Evolutionary conservation across 371 early-diverging fungal genomes (phyloP), one percentile per base, ranked within the genome.

Genomic region (Rhizopus stolonifer): DNA sequence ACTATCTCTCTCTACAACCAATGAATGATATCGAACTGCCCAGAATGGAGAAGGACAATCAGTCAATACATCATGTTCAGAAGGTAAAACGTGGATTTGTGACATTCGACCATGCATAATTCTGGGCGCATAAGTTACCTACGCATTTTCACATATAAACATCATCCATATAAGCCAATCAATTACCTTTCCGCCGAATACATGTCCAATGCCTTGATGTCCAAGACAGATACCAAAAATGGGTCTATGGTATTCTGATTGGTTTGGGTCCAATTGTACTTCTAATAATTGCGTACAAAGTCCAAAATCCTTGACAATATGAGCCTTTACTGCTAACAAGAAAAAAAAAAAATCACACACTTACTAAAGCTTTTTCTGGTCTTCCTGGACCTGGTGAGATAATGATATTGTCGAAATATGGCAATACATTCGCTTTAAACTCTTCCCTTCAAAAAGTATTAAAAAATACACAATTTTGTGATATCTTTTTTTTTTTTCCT

Each of bases 201-300:
- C 79, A 46, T 79, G 67, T 1, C 89, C 95, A 19, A 95, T 84
- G 5, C 96, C 92, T 68, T 99, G 99, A 70, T 96, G 93, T 0
- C 99, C 99, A 34, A 99, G 74, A 67, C 99, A 99, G 0, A 99
- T 92, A 42, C 99, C 99, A 50, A 99, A 83, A 9, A 98, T 76
- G 2, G 99, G 99, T 21, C 76, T 50, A 52, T 75, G 76, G 18
- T 53, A 49, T 8, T 67, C 31, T 6, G 23, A 14, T 25, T 64
- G 61, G 6, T 7, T n/a, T 24, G 62, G 66, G 54, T 72, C 71
- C 32, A 64, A 44, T 54, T 79, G 79, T 17, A 81, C 64, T 25
- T 72, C 50, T 22, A 96, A 64, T 11, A 94, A 60, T 10, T 84
- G 71, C 4, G 65, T 64, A 61, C 92, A 92, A 23, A 93, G 65